Evolutionary conservation across 768 basidiomycete genomes (phyloP).

Genomic region (Russula brevipes): DNA sequence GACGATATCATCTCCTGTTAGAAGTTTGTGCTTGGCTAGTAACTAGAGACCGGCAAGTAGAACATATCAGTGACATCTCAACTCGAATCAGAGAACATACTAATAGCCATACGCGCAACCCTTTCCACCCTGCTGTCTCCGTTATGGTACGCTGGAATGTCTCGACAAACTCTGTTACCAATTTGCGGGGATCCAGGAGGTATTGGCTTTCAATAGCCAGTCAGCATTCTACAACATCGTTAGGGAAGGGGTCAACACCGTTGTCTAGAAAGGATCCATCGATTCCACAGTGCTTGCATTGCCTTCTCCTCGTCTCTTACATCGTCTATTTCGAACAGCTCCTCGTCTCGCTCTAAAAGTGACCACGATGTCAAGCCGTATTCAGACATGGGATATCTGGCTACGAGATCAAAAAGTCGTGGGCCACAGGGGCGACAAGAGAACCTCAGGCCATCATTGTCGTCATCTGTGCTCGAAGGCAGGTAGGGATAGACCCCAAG

Average conservation of each 20-base stretch:
- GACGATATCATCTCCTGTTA: conserved; percentile 19
- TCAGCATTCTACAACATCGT: not conserved
- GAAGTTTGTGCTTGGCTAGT: conserved; percentile 19
- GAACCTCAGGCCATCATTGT: conserved; percentile 37
- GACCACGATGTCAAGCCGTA: conserved; percentile 68
- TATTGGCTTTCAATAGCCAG: conserved; percentile 2
- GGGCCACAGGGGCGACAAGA: conserved; percentile 67
- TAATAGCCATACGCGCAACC: conserved; percentile 18
- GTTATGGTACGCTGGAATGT: not conserved
- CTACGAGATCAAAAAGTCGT: conserved; percentile 59
- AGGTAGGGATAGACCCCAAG: conserved; percentile 48
- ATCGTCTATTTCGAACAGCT: conserved; percentile 67
- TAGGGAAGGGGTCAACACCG: not conserved
- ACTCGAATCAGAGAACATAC: conserved; percentile 1
- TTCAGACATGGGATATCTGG: conserved; percentile 50
- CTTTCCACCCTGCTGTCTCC: conserved; percentile 19
- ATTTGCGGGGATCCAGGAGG: conserved; percentile 7
- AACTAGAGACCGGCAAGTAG: not conserved
- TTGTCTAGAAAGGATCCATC: conserved; percentile 65
- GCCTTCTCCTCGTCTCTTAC: conserved; percentile 72
- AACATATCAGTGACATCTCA: not conserved
- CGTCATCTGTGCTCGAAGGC: conserved; percentile 37
- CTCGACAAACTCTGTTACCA: not conserved
- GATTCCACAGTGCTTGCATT: conserved; percentile 69
- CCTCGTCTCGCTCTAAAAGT: conserved; percentile 67